Percentiles rank a stretch among this genome's conserved stretches.
These are phyloP conservation scores for Sclerotinia glacialis DNA, from an alignment of 2,329 filamentous ascomycete species.

Conservation along the genomic window DNA sequence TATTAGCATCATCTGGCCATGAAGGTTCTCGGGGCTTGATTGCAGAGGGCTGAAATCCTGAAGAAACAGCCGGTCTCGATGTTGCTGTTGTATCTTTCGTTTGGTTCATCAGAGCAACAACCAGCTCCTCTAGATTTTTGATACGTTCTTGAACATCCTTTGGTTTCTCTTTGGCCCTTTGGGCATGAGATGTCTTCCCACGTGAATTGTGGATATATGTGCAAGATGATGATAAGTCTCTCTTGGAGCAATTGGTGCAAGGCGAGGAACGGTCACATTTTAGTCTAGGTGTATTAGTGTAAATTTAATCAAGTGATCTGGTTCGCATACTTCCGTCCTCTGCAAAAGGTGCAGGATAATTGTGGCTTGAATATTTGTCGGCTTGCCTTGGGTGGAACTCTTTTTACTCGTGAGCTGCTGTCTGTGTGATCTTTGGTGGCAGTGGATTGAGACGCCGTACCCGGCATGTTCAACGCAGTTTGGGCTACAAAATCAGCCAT, in stretches of 20 bases:
- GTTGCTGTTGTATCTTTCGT: not conserved
- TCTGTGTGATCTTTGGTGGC: not conserved
- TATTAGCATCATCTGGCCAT: not conserved
- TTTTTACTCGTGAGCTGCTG: not conserved
- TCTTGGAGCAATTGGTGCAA: conserved; percentile 53
- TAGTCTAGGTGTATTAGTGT: conserved; percentile 26
- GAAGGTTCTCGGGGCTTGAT: not conserved
- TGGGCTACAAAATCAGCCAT: not conserved
- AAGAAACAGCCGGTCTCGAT: not conserved
- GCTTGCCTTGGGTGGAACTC: conserved; percentile 15
- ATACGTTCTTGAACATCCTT: conserved; percentile 53
- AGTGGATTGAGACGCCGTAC: not conserved
- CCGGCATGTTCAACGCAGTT: not conserved
- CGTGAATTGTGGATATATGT: conserved; percentile 48
- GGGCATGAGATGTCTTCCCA: conserved; percentile 23
- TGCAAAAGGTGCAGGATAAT: conserved; percentile 35
- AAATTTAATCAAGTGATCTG: not conserved
- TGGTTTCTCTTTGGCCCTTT: conserved; percentile 26
- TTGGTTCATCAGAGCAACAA: conserved; percentile 49
- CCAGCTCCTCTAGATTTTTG: conserved; percentile 54
- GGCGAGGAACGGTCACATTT: conserved; percentile 55
- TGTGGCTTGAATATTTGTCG: conserved; percentile 34
- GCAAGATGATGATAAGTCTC: conserved; percentile 48
- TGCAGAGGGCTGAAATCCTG: not conserved
- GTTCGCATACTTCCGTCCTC: conserved; percentile 31